Conservation (phyloP, 225 moss, liverwort and hornwort genomes). For the Sphagnum tenellum region DNA sequence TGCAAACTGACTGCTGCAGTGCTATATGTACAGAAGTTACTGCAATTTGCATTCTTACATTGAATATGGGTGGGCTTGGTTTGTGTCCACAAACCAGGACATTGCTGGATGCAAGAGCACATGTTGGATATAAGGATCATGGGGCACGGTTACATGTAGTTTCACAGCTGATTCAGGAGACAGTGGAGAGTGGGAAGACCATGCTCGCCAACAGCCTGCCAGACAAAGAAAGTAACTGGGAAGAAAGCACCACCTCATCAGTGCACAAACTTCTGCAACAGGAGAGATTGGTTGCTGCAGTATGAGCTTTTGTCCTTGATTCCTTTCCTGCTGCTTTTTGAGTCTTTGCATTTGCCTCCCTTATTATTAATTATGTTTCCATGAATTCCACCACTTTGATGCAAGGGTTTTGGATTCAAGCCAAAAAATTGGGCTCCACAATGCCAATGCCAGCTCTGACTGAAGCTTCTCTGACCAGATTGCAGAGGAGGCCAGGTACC, state of each 20-base stretch:
- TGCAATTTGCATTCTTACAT: too few relatives aligned
- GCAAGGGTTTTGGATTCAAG: background rate
- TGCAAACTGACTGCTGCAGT: too few relatives aligned
- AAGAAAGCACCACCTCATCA: conserved; percentile 36
- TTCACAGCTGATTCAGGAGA: conserved; percentile 56
- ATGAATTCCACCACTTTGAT: background rate
- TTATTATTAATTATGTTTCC: background rate
- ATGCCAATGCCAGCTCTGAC: background rate
- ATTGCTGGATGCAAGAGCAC: conserved; percentile 58
- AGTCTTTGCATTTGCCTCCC: too few relatives aligned
- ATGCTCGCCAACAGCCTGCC: conserved; percentile 57
- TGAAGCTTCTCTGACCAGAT: conserved; percentile 21
- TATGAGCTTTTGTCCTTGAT: conserved; percentile 8
- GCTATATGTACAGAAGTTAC: too few relatives aligned
- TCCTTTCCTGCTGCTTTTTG: too few relatives aligned
- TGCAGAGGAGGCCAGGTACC: conserved; percentile 64
- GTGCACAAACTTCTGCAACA: conserved; percentile 64
- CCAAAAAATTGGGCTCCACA: too few relatives aligned
- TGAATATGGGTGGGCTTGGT: too few relatives aligned
- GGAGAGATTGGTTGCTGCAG: conserved; percentile 65
- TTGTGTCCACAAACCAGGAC: conserved; percentile 24
- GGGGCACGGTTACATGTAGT: conserved; percentile 66
- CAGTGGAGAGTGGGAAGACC: conserved; percentile 53
- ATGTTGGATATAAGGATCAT: conserved; percentile 58
- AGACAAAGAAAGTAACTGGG: conserved; percentile 37